Evolutionary conservation across 805 yeast species (phyloP), one percentile per base, ranked within the genome.

Genomic region (Myxozyma udenii): DNA sequence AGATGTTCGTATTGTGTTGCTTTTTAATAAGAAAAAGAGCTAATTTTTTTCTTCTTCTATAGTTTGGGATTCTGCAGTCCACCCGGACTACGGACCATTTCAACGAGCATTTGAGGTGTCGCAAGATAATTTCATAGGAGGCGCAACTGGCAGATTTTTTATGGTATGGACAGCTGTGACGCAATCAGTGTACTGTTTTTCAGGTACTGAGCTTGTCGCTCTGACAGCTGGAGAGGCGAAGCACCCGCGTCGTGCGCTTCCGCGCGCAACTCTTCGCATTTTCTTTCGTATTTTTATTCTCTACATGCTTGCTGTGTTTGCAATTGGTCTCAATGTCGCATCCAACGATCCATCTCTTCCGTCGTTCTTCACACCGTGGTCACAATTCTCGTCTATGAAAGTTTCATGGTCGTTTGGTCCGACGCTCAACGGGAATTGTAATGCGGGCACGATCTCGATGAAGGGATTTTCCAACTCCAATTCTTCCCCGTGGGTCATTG

Each of bases 231-330:
- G 90, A 4, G 95, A 86, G 66, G 75, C 87, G 19, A 75, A 68
- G 36, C 78, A 84, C 65, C 91, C 93, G 40, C 74, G 84, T 57
- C 73, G 72, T 44, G 67, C 85, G 1, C 74, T 85, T 50, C 93
- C 91, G 33, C 76, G 76, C 43, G 90, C 91, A 36, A 79, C 84
- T 49, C 84, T 83, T 66, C 90, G 85, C 68, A 87, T 85, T 2
- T 84, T 87, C 69, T 85, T 90, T 88, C 76, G 93, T 68, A 81
- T 86, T 47, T 70, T 81, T 16, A 67, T 83, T 57, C 85, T 86
- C 63, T 87, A 87, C 70, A 73, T 87, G 67, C 71, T 76, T 3
- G 74, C 81, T 55, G 77, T 69, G 64, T 81, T 69, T 54, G 74
- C 77, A 58, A 77, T 74, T 61, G 84, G 89, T 36, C 78, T 85